Base-by-base conservation (phyloP, 148 eudicot genomes). In the Heliamphora exappendiculata region DNA sequence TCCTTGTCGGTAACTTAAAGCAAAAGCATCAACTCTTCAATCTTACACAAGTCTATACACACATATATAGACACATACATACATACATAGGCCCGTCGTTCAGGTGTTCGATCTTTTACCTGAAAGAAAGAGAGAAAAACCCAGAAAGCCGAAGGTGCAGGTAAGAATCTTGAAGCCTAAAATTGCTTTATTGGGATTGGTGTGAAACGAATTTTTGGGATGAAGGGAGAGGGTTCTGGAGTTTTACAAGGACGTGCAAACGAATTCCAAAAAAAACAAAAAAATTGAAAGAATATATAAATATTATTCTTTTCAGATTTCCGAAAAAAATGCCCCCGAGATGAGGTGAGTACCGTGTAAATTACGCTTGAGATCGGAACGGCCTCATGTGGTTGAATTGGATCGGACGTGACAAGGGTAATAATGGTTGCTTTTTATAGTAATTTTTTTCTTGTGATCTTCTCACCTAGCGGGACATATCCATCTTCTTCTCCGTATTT, bases 71-170 rank as follows among this genome's bases (percentile, higher is more conserved):
- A 36, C 17, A 31, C 44, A 13, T 11, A 41, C 5, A 19, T 39
- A 19, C 7, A 53, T 44, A 47, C 24, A 77, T n/a, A 49, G 64
- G 47, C 58, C 33, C 72, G 84, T 78, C 79, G 19, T n/a, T 50
- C 67, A 77, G 69, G 79, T 72, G 84, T 82, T 82, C 84, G 81
- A 79, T 39, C 71, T 67, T 71, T 76, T 86, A 82, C 82, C 78
- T 86, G 64, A 70, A 57, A 59, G 83, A 84, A 77, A 78, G 49
- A 51, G 29, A 55, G 65, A 62, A 59, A 66, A 12, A 20, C 49
- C 63, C 80, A 60, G 17, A 57, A 55, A 58, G 19, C 57, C 51
- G 39, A 70, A 70, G 44, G 62, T 24, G 73, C 33, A 55, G 74
- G 70, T 33, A 68, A 53, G 47, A 19, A 55, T 53, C 53, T 11